Conservation (phyloP, 176 grass and related monocot species). For the Typha latifolia region DNA sequence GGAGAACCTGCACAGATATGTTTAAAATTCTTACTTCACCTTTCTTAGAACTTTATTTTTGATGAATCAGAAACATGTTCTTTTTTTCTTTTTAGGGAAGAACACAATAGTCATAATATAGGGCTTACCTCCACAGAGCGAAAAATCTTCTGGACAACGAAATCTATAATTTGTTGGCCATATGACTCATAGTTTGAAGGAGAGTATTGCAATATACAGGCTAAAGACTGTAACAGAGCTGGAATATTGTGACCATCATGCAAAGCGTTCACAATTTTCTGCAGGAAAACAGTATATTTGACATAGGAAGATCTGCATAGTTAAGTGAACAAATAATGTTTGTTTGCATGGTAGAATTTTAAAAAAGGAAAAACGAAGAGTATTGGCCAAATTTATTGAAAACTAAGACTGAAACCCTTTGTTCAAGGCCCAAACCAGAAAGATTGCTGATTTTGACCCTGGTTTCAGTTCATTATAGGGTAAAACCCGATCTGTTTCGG, state of each 20-base stretch:
- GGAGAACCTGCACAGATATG: conserved; percentile 38
- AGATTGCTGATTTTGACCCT: no score
- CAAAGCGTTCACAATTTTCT: conserved; percentile 68
- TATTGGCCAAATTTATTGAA: background rate
- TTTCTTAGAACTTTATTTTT: conserved; percentile 2
- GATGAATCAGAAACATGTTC: background rate
- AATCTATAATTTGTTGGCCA: conserved; percentile 38
- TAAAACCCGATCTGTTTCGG: no score
- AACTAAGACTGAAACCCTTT: background rate
- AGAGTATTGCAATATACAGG: conserved; percentile 66
- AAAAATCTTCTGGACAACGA: conserved; percentile 53
- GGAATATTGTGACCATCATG: conserved; percentile 43
- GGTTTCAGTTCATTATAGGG: no score
- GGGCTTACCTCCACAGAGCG: conserved; percentile 44
- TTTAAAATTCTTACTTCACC: background rate
- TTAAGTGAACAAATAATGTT: background rate
- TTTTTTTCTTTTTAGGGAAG: background rate
- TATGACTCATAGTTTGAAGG: conserved; percentile 50
- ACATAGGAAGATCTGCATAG: background rate
- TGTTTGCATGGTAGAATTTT: background rate
- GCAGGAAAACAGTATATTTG: conserved; percentile 11
- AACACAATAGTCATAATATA: conserved; percentile 9
- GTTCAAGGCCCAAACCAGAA: no score
- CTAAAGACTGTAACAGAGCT: conserved; percentile 67
- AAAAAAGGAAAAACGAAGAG: background rate